phyloP scores from a whole-genome alignment of 208 protist species.

The Trypanosoma melophagium region DNA sequence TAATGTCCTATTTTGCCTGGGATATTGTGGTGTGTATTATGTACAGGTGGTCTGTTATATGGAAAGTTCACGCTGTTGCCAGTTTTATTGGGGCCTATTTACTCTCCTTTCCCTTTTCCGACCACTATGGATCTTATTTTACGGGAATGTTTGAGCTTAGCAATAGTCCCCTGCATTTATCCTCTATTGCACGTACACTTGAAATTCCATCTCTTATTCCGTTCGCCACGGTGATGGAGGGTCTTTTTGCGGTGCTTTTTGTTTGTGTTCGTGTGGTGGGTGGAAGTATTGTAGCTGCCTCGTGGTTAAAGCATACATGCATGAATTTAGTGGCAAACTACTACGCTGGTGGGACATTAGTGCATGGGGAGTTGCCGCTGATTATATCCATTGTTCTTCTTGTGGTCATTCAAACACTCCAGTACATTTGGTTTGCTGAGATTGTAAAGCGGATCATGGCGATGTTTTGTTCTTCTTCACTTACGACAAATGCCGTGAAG shows the following conservation, averaged over 20 bases:
- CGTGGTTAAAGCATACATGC: constrained; percentile 41
- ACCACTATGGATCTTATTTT: constrained; percentile 78
- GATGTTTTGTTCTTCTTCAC: neutral
- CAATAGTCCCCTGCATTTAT: constrained; percentile 72
- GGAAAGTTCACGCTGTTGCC: constrained; percentile 75
- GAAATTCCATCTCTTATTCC: constrained; percentile 17
- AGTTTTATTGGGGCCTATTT: constrained; percentile 70
- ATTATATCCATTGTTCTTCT: constrained; percentile 55
- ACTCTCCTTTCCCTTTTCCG: constrained; percentile 74
- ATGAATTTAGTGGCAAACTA: constrained; percentile 41
- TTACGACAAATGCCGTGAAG: no score
- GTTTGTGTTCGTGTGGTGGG: constrained; percentile 66
- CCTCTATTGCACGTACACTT: constrained; percentile 48
- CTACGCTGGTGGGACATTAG: constrained; percentile 29
- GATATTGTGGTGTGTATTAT: constrained; percentile 77
- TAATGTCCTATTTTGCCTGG: constrained; percentile 80
- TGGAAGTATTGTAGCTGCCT: constrained; percentile 52
- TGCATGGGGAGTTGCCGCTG: constrained; percentile 61
- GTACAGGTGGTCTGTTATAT: constrained; percentile 64
- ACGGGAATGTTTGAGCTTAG: constrained; percentile 83
- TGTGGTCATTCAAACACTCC: constrained; percentile 54
- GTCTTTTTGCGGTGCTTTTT: constrained; percentile 67
- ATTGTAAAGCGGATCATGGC: constrained; percentile 53
- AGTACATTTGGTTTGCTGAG: constrained; percentile 82
- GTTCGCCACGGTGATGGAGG: constrained; percentile 42